phyloP scores from a whole-genome alignment of 805 yeast species.

The Osmozyma mogii region DNA sequence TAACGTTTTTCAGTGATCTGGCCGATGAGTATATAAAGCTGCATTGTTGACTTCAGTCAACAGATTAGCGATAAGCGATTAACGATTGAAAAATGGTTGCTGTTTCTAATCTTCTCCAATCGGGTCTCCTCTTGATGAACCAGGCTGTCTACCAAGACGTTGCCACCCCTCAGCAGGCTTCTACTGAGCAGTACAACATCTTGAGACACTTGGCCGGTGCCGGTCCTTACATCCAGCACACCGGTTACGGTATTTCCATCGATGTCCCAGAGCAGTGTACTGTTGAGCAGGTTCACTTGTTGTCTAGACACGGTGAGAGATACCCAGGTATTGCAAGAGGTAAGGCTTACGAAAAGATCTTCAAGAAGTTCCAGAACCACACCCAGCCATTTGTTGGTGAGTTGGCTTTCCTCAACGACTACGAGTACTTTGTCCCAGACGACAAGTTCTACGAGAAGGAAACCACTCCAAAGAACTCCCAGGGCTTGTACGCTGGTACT shows the following conservation, averaged over 20 bases:
- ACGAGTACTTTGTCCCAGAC: conserved; percentile 3
- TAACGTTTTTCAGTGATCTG: too few species aligned
- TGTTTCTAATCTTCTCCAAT: conserved; percentile 2
- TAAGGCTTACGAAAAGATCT: conserved; percentile 17
- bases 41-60: too few species aligned
- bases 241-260: conserved; percentile 6
- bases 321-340: conserved; percentile 41
- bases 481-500: conserved; percentile 5
- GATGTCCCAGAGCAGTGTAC: conserved; percentile 30
- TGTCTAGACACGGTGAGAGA: conserved; percentile 76
- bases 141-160: conserved; percentile 2
- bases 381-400: conserved; percentile 37
- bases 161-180: conserved; percentile 4
- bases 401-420: conserved; percentile 28
- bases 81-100: conserved; percentile 5
- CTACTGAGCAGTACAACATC: conserved; percentile 3
- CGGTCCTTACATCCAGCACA: conserved; percentile 5
- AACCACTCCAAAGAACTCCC: conserved; percentile 4
- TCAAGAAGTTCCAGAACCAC: conserved; percentile 19
- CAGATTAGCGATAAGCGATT: too few species aligned
- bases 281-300: conserved; percentile 59
- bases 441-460: conserved; percentile 5
- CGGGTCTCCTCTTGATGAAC: conserved; percentile 2
- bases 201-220: conserved; percentile 4
- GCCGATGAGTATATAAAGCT: too few species aligned